Percentiles rank a stretch among this genome's conserved stretches.
phyloP scores from a whole-genome alignment of 2,329 filamentous ascomycete genomes.

The Zelopaecilomyces penicillatus region DNA sequence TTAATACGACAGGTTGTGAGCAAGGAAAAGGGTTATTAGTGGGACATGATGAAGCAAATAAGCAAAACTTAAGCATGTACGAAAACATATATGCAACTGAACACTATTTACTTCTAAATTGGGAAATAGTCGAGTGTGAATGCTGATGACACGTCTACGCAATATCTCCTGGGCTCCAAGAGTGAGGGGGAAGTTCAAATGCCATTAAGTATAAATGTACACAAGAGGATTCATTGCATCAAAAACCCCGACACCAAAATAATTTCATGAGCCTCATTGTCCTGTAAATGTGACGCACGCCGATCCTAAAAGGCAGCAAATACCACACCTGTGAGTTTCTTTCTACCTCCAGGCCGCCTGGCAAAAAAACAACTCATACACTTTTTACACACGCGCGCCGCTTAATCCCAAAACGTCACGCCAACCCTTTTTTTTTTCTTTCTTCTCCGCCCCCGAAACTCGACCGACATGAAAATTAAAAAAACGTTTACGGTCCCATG shows the following conservation, averaged over 20 bases:
- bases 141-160: too few relatives aligned
- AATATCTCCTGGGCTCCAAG: too few relatives aligned
- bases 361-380: conserved; percentile 1
- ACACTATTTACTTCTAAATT: too few relatives aligned
- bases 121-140: too few relatives aligned
- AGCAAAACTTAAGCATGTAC: too few relatives aligned
- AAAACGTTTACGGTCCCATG: conserved; percentile 22
- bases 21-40: too few relatives aligned
- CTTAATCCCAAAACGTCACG: too few relatives aligned
- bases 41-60: too few relatives aligned
- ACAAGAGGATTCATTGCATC: conserved; percentile 8
- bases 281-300: neutral
- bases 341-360: neutral
- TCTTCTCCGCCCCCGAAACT: too few relatives aligned
- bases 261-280: conserved; percentile 1
- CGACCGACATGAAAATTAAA: neutral
- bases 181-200: conserved; percentile 1
- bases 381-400: conserved; percentile 2
- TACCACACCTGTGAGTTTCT: conserved; percentile 2
- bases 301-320: neutral
- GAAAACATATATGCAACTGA: too few relatives aligned
- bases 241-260: conserved; percentile 1
- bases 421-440: too few relatives aligned
- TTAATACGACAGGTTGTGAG: too few relatives aligned
- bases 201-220: conserved; percentile 10